phyloP scores from a whole-genome alignment of 495 filamentous ascomycete genomes.

The Hapsidospora chrysogenum region DNA sequence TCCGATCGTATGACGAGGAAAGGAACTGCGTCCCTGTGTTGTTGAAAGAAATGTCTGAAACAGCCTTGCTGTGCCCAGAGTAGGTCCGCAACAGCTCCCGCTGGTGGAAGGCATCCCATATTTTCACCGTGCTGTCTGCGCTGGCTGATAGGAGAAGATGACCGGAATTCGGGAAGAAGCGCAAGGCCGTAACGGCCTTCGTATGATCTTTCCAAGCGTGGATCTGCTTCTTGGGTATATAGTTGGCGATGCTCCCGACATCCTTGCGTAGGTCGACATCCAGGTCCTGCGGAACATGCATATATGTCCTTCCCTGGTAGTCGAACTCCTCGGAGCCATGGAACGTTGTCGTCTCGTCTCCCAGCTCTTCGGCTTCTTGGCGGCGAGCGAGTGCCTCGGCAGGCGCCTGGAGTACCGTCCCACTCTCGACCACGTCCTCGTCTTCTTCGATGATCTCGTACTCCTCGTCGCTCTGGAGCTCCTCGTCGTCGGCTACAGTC shows the following conservation, averaged over 20 bases:
- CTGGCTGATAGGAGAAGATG: constrained; percentile 76
- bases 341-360: constrained; percentile 73
- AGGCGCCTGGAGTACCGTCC: constrained; percentile 31
- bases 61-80: constrained; percentile 74
- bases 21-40: constrained; percentile 70
- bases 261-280: constrained; percentile 80
- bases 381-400: constrained; percentile 38
- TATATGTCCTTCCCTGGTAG: constrained; percentile 82
- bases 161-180: constrained; percentile 73
- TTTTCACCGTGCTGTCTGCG: constrained; percentile 79
- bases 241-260: constrained; percentile 63
- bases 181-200: constrained; percentile 70
- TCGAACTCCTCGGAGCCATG: constrained; percentile 70
- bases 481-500: constrained; percentile 35
- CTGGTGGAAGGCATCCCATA: constrained; percentile 87
- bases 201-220: constrained; percentile 81
- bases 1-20: constrained; percentile 80
- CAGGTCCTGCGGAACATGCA: constrained; percentile 93
- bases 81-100: constrained; percentile 79
- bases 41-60: constrained; percentile 83
- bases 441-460: constrained; percentile 44
- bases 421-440: constrained; percentile 35
- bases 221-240: constrained; percentile 79
- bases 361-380: constrained; percentile 37
- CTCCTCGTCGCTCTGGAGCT: constrained; percentile 62